phyloP scores from a whole-genome alignment of 257 asterid species.

The Primulina eburnea region DNA sequence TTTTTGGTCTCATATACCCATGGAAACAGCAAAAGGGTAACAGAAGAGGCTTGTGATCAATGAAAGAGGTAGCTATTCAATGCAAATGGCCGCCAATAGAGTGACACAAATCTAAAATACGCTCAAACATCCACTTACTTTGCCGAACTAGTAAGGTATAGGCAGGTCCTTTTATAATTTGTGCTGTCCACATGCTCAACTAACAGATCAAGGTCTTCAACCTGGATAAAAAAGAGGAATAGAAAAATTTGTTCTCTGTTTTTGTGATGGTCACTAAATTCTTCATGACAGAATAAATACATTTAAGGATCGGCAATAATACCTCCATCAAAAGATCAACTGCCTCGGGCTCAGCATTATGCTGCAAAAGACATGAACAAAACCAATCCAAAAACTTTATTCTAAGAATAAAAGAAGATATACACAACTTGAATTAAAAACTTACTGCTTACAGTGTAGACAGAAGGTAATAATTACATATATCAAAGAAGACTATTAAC shows the following conservation, averaged over 20 bases:
- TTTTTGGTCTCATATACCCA: not conserved
- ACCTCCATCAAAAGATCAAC: conserved; percentile 87
- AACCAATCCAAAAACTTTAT: conserved; percentile 15
- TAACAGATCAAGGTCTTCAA: conserved; percentile 86
- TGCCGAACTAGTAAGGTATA: conserved; percentile 79
- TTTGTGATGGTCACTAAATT: not conserved
- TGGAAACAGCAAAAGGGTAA: not conserved
- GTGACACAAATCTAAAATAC: not conserved
- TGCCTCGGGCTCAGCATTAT: conserved; percentile 92
- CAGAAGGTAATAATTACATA: not conserved
- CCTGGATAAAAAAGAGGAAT: conserved; percentile 39
- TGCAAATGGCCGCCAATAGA: not conserved
- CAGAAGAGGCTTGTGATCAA: not conserved
- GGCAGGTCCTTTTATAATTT: conserved; percentile 76
- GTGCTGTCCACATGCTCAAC: conserved; percentile 67
- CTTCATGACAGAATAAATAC: conserved; percentile 2
- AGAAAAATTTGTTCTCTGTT: not conserved
- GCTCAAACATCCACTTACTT: conserved; percentile 47
- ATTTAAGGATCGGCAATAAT: conserved; percentile 11
- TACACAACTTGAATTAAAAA: not conserved
- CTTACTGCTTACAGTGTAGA: not conserved
- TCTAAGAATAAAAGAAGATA: conserved; percentile 12
- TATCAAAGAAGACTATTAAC: not conserved
- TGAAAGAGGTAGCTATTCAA: not conserved
- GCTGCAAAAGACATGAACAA: conserved; percentile 53